phyloP scores from a whole-genome alignment of 2,329 filamentous ascomycete genomes.

The Colletotrichum sp. region DNA sequence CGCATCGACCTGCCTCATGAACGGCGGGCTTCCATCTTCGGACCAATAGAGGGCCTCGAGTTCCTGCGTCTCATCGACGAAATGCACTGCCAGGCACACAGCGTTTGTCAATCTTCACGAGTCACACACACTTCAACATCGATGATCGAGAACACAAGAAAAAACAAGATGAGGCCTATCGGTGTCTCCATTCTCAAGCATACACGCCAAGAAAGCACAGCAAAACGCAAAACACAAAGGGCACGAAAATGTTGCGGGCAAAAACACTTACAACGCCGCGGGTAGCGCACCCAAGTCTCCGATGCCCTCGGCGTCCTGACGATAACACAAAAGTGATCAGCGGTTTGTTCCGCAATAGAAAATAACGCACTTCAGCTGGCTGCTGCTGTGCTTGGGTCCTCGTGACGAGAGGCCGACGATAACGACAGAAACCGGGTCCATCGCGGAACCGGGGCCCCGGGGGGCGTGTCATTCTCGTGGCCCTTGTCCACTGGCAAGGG shows the following conservation, averaged over 20 bases:
- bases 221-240: background rate
- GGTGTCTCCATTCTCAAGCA: background rate
- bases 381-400: background rate
- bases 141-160: background rate
- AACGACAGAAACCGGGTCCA: background rate
- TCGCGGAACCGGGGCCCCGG: background rate
- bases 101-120: background rate
- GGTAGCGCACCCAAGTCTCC: constrained; percentile 8
- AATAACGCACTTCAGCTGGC: background rate
- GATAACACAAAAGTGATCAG: background rate
- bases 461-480: background rate
- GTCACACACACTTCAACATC: background rate
- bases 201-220: background rate
- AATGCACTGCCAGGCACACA: background rate
- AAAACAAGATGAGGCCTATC: background rate
- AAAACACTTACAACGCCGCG: constrained; percentile 5
- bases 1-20: background rate
- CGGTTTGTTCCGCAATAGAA: background rate
- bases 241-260: background rate
- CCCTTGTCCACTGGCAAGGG: background rate
- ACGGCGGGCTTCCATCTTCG: background rate
- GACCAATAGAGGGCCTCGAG: constrained; percentile 13
- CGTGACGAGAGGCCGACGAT: background rate
- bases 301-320: background rate
- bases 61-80: constrained; percentile 15